These are phyloP conservation scores for Spongiforma sp. DNA, from an alignment of 1,284 basidiomycete species.

Conservation along the genomic window DNA sequence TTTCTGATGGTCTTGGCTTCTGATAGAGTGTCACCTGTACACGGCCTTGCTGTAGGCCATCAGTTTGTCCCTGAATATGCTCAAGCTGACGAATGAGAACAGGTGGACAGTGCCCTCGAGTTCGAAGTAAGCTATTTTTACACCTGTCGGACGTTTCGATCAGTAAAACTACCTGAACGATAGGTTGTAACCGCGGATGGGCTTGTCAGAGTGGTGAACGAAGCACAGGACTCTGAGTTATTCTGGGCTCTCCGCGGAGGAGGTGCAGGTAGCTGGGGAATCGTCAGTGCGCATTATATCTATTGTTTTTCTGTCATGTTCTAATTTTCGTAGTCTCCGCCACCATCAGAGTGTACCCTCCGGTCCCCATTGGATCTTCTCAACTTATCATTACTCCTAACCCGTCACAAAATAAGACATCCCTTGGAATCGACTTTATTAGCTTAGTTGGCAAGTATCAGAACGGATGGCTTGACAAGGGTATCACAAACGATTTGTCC, in stretches of 20 bases:
- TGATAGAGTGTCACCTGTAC: constrained; percentile 17
- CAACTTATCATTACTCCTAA: constrained; percentile 13
- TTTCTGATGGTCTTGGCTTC: background rate
- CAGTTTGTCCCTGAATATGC: background rate
- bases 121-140: constrained; percentile 20
- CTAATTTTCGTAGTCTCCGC: constrained; percentile 17
- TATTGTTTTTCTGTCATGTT: background rate
- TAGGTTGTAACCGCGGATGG: constrained; percentile 31
- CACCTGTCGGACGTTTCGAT: background rate
- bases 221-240: constrained; percentile 27
- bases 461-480: constrained; percentile 9
- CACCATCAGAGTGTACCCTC: constrained; percentile 19
- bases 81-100: background rate
- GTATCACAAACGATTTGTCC: constrained; percentile 2
- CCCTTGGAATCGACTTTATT: constrained; percentile 24
- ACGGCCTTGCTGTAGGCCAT: constrained; percentile 26
- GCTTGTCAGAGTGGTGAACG: constrained; percentile 19
- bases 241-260: constrained; percentile 33
- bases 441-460: constrained; percentile 19
- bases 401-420: constrained; percentile 9
- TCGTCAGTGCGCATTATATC: constrained; percentile 23
- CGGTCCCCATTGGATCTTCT: constrained; percentile 18
- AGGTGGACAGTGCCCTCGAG: constrained; percentile 23
- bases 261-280: constrained; percentile 32
- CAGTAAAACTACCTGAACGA: background rate